Base-by-base conservation (phyloP, 345 rosid species). In the Rhizophora mangle region DNA sequence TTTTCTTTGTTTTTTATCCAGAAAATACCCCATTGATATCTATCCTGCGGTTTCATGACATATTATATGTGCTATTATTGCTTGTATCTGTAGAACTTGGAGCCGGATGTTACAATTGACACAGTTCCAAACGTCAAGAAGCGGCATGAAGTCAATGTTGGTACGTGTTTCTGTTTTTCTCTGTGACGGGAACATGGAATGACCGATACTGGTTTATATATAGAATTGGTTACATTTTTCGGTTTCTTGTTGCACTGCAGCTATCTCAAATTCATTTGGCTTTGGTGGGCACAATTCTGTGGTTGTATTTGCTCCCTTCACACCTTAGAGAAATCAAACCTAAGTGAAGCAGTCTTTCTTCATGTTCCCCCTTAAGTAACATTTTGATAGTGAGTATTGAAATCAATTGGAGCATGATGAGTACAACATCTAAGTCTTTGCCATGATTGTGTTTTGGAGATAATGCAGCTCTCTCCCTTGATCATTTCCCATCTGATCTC, bases 281-380 rank as follows among this genome's bases (percentile, higher is more conserved):
- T 84, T 87, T 49, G 88, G 92, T 13, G 89, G 92, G 30, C 92
- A 82, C 81, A 87, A 87, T 54, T 85, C 88, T 0, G 92, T 84
- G 72, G 86, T 87, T 29, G 92, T 85, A 62, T 85, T 87, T 63
- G 86, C 89, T 64, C 85, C 89, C 20, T 87, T 81, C 76, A 55
- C 21, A 34, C 79, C 84, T 31, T 85, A 60, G 61, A 20, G 20
- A 26, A 55, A 67, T 47, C 53, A 47, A 69, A 13, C 57, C 51
- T 21, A 39, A 26, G 46, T 63, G 54, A n/a, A 55, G 15, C 21
- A 62, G 49, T 30, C 24, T 36, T 55, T 71, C 67, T 52, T 57
- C 61, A 27, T 31, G 11, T 46, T 32, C 62, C 15, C 54, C 18
- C 49, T 13, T 3, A 43, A 43, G 49, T 43, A 43, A 43, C 49